Evolutionary conservation across 768 basidiomycete species (phyloP), one percentile per base, ranked within the genome.

Genomic region (Tylopilus rubrobrunneus): DNA sequence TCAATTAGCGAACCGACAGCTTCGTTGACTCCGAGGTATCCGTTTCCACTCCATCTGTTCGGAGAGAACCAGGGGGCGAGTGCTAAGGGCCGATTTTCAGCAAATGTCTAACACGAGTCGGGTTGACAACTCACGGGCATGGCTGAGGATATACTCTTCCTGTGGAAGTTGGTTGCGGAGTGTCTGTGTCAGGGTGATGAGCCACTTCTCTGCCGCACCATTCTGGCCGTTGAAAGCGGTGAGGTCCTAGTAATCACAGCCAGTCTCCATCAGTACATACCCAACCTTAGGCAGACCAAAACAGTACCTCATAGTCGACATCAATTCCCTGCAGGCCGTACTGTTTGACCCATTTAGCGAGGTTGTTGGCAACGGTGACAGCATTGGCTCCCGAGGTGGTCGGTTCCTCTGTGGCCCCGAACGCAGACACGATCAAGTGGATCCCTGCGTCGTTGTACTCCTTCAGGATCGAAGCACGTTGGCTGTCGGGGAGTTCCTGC

Each of bases 361-460:
- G 64, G 9, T 67, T 65, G 53, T 74, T 67, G 1, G 78, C 79
- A 2, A 68, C 65, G 17, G 44, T 51, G 21, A 68, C 67, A 0
- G 79, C 72, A 51, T 78, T 70, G 1, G 60, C 59, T 29, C 73
- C 73, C 15, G 62, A 59, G 1, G 73, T 63, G 1, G 78, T 80
- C 7, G 78, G 78, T 14, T 67, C 59, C 44, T 64, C 56, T 2
- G 60, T 48, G 12, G 74, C 67, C 5, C 78, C 79, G 57, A 83
- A 83, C 6, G 73, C 72, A 50, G 80, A 79, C 5, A 83, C 81
- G 53, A 83, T 75, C 31, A 84, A 62, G 39, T 76, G 76, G 62
- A 83, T 81, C 14, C 81, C 82, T 7, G 80, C 80, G 1, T 75
- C 72, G 23, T 71, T 68, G 60, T 83, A 84, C 52, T 77, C 71